These are phyloP conservation scores for Cystobasidiaceae sp. DNA, from an alignment of 1,284 basidiomycete genomes.

Conservation along the genomic window DNA sequence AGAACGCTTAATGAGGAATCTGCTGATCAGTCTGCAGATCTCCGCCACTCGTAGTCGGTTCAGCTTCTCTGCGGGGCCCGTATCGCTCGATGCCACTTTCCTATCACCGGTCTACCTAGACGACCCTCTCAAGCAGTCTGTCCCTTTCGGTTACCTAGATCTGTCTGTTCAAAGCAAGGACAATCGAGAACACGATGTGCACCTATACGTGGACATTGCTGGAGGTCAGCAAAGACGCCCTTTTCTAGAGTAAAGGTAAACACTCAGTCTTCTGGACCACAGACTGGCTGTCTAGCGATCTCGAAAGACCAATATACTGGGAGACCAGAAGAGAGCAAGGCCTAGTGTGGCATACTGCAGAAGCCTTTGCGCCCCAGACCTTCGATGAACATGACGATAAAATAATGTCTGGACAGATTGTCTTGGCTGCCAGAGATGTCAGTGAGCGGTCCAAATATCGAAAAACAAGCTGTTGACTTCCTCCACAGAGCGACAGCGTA, in stretches of 20 bases:
- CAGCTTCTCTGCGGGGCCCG: slow-evolving; percentile 2
- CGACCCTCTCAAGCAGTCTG: slow-evolving; percentile 16
- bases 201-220: background rate
- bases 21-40: background rate
- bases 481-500: background rate
- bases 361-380: background rate
- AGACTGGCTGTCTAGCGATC: background rate
- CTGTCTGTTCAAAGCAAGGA: background rate
- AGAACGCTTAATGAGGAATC: background rate
- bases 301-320: background rate
- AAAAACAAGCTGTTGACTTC: too few relatives aligned
- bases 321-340: background rate
- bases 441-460: background rate
- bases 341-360: background rate
- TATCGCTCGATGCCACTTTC: background rate
- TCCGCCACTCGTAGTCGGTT: slow-evolving; percentile 4
- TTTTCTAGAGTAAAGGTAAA: background rate
- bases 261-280: background rate
- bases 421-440: background rate
- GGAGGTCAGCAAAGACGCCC: background rate
- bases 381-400: slow-evolving; percentile 7
- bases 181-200: background rate
- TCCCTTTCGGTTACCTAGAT: background rate
- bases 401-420: background rate
- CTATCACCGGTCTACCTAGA: background rate